Percentiles rank a stretch among this genome's conserved stretches.
phyloP scores from a whole-genome alignment of 148 eudicot genomes.

The Cornus kousa region DNA sequence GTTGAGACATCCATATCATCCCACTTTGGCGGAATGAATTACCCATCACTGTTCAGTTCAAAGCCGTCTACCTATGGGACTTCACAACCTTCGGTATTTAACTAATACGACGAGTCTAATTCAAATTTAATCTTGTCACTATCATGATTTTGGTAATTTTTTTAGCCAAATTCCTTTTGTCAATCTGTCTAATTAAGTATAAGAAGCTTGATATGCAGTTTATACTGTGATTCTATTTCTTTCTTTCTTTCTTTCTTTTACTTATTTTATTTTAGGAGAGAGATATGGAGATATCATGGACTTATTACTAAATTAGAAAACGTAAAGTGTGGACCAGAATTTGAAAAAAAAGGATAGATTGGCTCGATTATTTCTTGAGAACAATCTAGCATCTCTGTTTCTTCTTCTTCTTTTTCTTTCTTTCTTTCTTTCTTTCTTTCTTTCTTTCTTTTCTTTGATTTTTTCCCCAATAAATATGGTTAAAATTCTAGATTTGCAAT shows the following conservation, averaged over 20 bases:
- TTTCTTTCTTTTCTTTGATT: no score
- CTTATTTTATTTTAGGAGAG: no score
- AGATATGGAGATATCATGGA: neutral
- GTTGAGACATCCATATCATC: conserved; percentile 97
- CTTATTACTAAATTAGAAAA: neutral
- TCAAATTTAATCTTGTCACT: neutral
- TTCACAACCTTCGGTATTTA: conserved; percentile 64
- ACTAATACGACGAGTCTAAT: neutral
- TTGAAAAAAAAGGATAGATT: no score
- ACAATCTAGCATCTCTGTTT: no score
- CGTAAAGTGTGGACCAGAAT: neutral
- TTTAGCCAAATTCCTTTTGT: neutral
- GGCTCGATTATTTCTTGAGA: no score
- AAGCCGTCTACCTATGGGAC: conserved; percentile 63
- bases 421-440: no score
- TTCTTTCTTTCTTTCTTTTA: no score
- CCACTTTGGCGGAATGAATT: conserved; percentile 97
- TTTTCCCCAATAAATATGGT: no score
- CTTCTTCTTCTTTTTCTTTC: no score
- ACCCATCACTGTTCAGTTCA: conserved; percentile 92
- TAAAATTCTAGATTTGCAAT: no score
- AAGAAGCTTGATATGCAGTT: neutral
- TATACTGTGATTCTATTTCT: neutral
- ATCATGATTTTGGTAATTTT: neutral
- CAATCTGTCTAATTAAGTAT: conserved; percentile 5